Percentiles rank a stretch among this genome's conserved stretches.
Conservation (phyloP, 768 basidiomycete genomes). For the Leucocoprinus sp. region DNA sequence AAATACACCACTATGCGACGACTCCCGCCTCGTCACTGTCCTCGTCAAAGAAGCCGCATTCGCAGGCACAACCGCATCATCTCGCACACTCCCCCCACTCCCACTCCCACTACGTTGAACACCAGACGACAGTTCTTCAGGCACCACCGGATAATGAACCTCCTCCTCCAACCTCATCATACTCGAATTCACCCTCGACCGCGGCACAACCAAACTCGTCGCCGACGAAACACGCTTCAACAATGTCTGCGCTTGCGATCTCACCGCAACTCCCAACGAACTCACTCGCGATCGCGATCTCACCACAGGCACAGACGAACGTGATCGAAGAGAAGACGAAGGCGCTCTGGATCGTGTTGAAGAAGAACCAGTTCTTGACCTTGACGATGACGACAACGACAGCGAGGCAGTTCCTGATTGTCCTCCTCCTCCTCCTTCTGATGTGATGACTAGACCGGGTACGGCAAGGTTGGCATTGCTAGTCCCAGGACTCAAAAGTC, state of each 20-base stretch:
- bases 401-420: too few species aligned
- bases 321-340: constrained; percentile 3
- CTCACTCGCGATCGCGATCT: constrained; percentile 32
- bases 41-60: too few species aligned
- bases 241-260: constrained; percentile 60
- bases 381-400: constrained; percentile 10
- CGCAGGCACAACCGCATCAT: too few species aligned
- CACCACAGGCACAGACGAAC: constrained; percentile 8
- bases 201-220: constrained; percentile 20
- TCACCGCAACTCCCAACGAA: constrained; percentile 37
- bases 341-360: constrained; percentile 6
- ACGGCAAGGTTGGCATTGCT: constrained; percentile 9
- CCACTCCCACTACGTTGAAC: too few species aligned
- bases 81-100: background rate
- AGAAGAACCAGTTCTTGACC: constrained; percentile 17
- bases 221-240: constrained; percentile 51
- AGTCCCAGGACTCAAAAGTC: constrained; percentile 19
- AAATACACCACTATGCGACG: background rate
- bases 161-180: constrained; percentile 61
- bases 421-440: too few species aligned
- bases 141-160: too few species aligned
- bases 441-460: constrained; percentile 4
- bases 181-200: constrained; percentile 58
- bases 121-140: background rate
- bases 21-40: background rate